A percentile compares a stretch with the other conserved stretches of the same genome.
Conservation (phyloP, 176 grass and related monocot genomes). For the Olyra latifolia region DNA sequence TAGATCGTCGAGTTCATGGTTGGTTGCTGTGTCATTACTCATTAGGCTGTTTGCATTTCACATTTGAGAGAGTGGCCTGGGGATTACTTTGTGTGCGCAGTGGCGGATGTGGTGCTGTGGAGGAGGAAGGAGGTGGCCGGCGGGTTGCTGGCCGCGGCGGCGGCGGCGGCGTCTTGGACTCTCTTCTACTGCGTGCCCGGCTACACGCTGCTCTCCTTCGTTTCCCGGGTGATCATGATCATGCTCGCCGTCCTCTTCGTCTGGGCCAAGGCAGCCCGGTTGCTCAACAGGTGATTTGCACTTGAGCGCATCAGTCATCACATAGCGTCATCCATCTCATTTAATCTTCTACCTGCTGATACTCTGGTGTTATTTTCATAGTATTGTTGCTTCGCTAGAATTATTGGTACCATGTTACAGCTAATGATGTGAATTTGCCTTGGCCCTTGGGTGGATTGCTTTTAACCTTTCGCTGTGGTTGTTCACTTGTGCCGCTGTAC, state of each 20-base stretch:
- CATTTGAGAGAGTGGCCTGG: neutral
- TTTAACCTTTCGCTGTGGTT: neutral
- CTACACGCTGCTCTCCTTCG: constrained; percentile 54
- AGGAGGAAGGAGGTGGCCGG: constrained; percentile 43
- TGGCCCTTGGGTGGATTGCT: neutral
- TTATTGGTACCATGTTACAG: neutral
- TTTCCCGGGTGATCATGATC: constrained; percentile 54
- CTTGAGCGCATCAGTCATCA: neutral
- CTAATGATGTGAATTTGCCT: neutral
- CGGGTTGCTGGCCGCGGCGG: constrained; percentile 25
- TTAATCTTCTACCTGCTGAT: neutral
- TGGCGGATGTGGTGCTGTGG: constrained; percentile 52
- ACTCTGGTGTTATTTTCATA: neutral
- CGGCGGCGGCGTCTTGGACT: constrained; percentile 38
- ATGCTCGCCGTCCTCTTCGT: constrained; percentile 61
- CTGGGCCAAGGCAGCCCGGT: constrained; percentile 52
- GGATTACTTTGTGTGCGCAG: constrained; percentile 31
- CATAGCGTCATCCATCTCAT: neutral
- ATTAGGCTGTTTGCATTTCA: neutral
- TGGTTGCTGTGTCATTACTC: neutral
- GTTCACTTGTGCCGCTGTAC: neutral
- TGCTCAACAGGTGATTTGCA: constrained; percentile 41
- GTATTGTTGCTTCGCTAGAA: neutral
- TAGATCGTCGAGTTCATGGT: neutral
- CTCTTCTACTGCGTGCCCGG: constrained; percentile 52